These are phyloP conservation scores for Puccinia triticina DNA, from an alignment of 1,284 basidiomycete species.

Conservation along the genomic window DNA sequence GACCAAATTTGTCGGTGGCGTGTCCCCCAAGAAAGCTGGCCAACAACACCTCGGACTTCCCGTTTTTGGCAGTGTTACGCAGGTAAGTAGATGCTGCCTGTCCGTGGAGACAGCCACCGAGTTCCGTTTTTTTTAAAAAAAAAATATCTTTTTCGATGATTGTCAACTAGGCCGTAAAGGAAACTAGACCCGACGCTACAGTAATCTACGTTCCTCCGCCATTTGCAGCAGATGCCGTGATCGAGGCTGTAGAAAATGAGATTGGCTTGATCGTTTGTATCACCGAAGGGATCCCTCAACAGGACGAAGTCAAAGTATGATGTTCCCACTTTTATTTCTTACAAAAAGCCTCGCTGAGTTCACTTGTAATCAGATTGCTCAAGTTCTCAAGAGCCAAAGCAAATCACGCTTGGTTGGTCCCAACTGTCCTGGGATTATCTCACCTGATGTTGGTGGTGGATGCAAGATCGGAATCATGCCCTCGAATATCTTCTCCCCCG, in stretches of 20 bases:
- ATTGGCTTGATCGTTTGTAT: constrained; percentile 95
- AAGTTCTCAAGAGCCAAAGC: constrained; percentile 89
- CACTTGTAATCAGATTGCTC: constrained; percentile 70
- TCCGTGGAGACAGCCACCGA: not conserved
- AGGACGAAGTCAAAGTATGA: constrained; percentile 84
- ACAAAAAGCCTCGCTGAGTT: not conserved
- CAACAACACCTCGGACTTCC: constrained; percentile 92
- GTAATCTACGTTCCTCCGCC: constrained; percentile 95
- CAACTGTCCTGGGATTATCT: constrained; percentile 98
- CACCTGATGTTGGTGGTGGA: constrained; percentile 71
- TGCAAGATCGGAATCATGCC: constrained; percentile 99
- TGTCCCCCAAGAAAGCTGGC: constrained; percentile 96
- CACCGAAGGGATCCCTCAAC: constrained; percentile 94
- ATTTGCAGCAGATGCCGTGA: constrained; percentile 87
- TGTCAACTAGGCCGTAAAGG: constrained; percentile 72
- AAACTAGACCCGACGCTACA: constrained; percentile 83
- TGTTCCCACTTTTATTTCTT: constrained; percentile 23
- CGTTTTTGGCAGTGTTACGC: constrained; percentile 87
- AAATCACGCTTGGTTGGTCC: constrained; percentile 93
- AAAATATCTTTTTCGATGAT: not conserved
- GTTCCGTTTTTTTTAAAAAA: not conserved
- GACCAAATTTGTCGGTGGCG: constrained; percentile 96
- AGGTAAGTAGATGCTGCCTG: constrained; percentile 66
- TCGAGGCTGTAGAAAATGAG: constrained; percentile 96
- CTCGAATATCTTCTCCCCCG: constrained; percentile 60